Conservation (phyloP, 2,329 filamentous ascomycete species). For the Paramyrothecium sp. region DNA sequence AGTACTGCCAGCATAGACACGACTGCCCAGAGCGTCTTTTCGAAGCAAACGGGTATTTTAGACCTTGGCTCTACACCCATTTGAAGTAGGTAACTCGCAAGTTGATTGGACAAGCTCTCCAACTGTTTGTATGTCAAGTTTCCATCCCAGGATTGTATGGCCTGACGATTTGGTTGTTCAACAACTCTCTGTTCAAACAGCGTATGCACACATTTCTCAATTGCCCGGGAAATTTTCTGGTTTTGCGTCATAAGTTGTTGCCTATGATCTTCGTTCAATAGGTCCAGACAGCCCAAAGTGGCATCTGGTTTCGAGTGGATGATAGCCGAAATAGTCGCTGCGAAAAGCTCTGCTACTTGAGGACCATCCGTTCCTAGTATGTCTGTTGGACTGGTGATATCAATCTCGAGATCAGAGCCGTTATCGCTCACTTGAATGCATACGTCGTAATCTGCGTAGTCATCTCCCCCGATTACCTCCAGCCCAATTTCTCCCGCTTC, state of each 20-base stretch:
- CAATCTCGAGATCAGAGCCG: not conserved
- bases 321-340: not conserved
- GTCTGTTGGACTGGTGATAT: not conserved
- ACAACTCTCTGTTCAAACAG: not conserved
- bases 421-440: not conserved
- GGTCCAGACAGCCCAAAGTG: not conserved
- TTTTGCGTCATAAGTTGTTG: not conserved
- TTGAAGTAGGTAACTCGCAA: not conserved
- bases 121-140: not conserved
- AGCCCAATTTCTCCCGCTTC: not conserved
- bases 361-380: too few relatives aligned
- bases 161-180: not conserved
- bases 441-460: not conserved
- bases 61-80: conserved; percentile 16
- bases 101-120: conserved; percentile 6
- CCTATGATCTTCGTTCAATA: not conserved
- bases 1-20: conserved; percentile 9
- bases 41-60: conserved; percentile 8
- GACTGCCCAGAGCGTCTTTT: conserved; percentile 10
- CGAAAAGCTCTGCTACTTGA: not conserved
- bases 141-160: not conserved
- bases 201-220: not conserved
- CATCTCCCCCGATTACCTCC: not conserved
- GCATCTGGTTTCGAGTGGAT: conserved; percentile 1
- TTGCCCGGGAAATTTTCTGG: not conserved